phyloP scores from a whole-genome alignment of 129 eudicot genomes.

The Calendula officinalis region DNA sequence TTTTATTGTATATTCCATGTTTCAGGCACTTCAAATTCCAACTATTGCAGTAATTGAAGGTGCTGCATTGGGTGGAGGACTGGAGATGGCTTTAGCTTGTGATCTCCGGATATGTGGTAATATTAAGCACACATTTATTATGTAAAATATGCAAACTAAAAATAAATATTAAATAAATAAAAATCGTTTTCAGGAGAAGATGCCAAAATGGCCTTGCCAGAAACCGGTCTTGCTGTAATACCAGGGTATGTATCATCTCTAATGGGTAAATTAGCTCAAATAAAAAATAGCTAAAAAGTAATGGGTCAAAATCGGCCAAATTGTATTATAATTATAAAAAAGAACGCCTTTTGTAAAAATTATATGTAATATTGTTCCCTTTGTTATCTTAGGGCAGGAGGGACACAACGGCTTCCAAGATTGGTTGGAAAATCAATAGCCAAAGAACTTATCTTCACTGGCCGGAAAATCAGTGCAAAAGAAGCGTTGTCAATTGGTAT shows the following conservation, averaged over 20 bases:
- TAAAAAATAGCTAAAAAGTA: no score
- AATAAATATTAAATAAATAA: not conserved
- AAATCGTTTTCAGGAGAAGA: constrained; percentile 18
- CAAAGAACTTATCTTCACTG: constrained; percentile 92
- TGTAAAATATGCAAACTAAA: not conserved
- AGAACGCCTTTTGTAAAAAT: not conserved
- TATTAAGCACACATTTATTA: constrained; percentile 8
- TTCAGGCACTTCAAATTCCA: constrained; percentile 72
- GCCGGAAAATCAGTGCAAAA: constrained; percentile 64
- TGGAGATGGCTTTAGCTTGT: constrained; percentile 92
- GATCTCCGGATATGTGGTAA: constrained; percentile 96
- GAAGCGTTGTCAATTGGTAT: constrained; percentile 83
- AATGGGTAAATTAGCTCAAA: no score
- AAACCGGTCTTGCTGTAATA: constrained; percentile 93
- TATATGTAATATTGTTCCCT: not conserved
- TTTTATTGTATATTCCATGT: constrained; percentile 1
- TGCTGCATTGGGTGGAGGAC: constrained; percentile 93
- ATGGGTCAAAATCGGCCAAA: no score
- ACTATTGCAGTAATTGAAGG: constrained; percentile 95
- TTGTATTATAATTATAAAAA: no score
- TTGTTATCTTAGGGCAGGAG: constrained; percentile 81
- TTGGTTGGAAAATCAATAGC: constrained; percentile 89
- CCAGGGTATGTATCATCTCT: constrained; percentile 15
- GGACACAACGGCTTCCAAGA: constrained; percentile 93
- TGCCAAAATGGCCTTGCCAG: constrained; percentile 80